phyloP scores from a whole-genome alignment of 805 yeast genomes.

The Priceomyces medius region DNA sequence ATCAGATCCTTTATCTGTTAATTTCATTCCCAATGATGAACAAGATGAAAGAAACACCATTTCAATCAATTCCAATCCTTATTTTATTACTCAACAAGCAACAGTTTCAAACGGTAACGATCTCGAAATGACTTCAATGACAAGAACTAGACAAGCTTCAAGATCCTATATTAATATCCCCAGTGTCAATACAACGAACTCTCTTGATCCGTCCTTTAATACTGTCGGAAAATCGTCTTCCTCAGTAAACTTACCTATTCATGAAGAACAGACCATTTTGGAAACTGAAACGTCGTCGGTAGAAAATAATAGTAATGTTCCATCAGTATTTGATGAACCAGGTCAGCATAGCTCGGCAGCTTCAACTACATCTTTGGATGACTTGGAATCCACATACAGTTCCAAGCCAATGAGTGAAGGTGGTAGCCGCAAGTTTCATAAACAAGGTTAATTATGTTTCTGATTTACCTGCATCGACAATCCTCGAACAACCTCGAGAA shows the following conservation, averaged over 20 bases:
- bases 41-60: slow-evolving; percentile 5
- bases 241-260: slow-evolving; percentile 10
- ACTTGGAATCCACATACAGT: slow-evolving; percentile 10
- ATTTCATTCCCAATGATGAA: slow-evolving; percentile 10
- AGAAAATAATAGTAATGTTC: slow-evolving; percentile 36
- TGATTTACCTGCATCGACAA: too few relatives aligned
- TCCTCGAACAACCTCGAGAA: too few relatives aligned
- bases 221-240: slow-evolving; percentile 17
- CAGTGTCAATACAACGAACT: not conserved
- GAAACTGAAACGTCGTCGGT: slow-evolving; percentile 23
- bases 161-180: slow-evolving; percentile 14
- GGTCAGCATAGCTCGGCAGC: slow-evolving; percentile 29
- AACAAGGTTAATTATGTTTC: slow-evolving; percentile 1
- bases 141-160: slow-evolving; percentile 32
- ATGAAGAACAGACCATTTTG: slow-evolving; percentile 9
- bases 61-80: slow-evolving; percentile 1
- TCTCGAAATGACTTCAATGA: slow-evolving; percentile 22
- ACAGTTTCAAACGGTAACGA: slow-evolving; percentile 8
- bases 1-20: slow-evolving; percentile 30
- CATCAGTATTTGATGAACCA: slow-evolving; percentile 38
- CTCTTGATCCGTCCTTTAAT: slow-evolving; percentile 10
- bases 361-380: slow-evolving; percentile 38
- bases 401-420: not conserved
- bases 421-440: slow-evolving; percentile 1
- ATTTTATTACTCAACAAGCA: slow-evolving; percentile 6